A percentile compares a stretch with the other conserved stretches of the same genome.
These are phyloP conservation scores for Aegilops bicornis DNA, from an alignment of 176 grass and related monocot genomes.

Conservation along the genomic window DNA sequence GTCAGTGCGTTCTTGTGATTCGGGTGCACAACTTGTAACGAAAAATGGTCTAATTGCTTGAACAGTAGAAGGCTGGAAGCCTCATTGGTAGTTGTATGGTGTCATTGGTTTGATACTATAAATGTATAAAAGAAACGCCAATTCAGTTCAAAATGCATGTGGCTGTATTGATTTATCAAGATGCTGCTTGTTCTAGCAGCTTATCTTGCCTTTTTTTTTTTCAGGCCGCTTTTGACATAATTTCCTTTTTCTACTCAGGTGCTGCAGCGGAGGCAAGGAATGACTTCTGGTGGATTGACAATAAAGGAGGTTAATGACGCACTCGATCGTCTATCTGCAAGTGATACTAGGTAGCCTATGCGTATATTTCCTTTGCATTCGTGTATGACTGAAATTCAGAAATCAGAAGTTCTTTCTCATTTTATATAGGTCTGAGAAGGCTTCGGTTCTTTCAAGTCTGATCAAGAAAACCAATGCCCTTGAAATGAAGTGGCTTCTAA, in stretches of 20 bases:
- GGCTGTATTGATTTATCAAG: not conserved
- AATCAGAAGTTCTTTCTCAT: constrained; percentile 8
- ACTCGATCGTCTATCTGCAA: constrained; percentile 75
- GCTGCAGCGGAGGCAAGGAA: constrained; percentile 78
- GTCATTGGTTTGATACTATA: not conserved
- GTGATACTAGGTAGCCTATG: constrained; percentile 69
- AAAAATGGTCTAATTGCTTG: not conserved
- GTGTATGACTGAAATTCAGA: constrained; percentile 18
- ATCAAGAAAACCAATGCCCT: constrained; percentile 93
- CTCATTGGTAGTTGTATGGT: not conserved
- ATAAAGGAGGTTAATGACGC: constrained; percentile 90
- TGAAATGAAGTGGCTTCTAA: constrained; percentile 99
- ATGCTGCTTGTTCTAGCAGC: not conserved
- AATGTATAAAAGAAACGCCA: not conserved
- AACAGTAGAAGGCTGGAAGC: not conserved
- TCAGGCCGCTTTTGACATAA: not conserved
- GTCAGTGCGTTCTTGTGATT: not conserved
- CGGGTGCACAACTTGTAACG: not conserved
- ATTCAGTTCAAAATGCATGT: not conserved
- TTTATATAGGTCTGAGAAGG: constrained; percentile 72
- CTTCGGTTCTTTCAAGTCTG: constrained; percentile 64
- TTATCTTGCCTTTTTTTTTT: constrained; percentile 15
- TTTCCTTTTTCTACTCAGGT: constrained; percentile 50
- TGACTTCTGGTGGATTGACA: constrained; percentile 75
- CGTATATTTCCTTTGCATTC: constrained; percentile 14